Conservation (phyloP, 441 rosid species). For the Capsella rubella region DNA sequence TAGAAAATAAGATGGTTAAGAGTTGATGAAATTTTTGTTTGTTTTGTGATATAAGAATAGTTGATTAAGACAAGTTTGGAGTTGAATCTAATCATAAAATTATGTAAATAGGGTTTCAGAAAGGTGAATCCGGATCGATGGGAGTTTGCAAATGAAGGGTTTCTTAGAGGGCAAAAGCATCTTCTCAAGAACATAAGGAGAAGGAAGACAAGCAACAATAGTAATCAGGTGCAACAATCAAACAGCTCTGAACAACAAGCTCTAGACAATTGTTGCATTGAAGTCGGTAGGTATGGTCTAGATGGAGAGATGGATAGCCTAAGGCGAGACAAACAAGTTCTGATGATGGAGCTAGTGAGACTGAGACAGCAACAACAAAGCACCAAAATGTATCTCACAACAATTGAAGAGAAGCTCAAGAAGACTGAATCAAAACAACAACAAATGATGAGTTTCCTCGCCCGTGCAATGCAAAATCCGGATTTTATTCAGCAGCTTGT, state of each 20-base stretch:
- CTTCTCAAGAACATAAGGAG: conserved; percentile 80
- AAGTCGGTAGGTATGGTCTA: conserved; percentile 72
- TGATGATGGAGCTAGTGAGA: conserved; percentile 78
- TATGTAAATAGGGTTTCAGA: conserved; percentile 76
- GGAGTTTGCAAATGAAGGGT: conserved; percentile 95
- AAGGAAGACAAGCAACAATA: conserved; percentile 55
- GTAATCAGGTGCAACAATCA: conserved; percentile 25
- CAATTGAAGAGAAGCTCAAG: conserved; percentile 71
- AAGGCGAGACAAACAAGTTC: conserved; percentile 71
- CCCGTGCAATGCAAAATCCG: conserved; percentile 76
- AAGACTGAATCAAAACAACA: conserved; percentile 75
- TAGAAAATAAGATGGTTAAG: background rate
- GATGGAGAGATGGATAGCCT: conserved; percentile 76
- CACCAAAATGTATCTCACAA: conserved; percentile 59
- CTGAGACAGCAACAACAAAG: conserved; percentile 81
- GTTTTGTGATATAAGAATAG: background rate
- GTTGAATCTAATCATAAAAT: conserved; percentile 40
- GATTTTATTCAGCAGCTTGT: conserved; percentile 64
- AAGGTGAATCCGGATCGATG: conserved; percentile 92
- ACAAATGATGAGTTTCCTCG: conserved; percentile 85
- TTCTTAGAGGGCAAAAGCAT: conserved; percentile 84
- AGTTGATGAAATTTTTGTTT: conserved; percentile 3
- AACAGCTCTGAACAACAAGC: conserved; percentile 53
- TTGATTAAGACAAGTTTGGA: background rate
- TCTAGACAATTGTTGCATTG: conserved; percentile 63